A percentile compares a stretch with the other conserved stretches of the same genome.
Evolutionary conservation across 345 rosid species (phyloP).

Genomic region (Sisymbrium irio): DNA sequence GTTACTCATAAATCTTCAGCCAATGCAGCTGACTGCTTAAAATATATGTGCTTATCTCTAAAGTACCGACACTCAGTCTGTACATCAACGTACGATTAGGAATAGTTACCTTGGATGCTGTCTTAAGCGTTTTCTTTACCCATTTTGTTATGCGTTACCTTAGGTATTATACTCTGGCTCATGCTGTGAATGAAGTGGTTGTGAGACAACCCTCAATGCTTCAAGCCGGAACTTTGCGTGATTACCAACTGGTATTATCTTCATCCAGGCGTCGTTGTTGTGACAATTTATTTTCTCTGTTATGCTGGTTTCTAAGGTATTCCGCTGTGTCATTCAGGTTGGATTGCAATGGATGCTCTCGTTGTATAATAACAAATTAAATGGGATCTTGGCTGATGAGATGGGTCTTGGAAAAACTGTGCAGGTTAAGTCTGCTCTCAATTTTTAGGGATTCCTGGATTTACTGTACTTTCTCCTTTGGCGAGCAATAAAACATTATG

Average conservation of each 20-base stretch:
- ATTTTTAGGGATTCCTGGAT: conserved; percentile 13
- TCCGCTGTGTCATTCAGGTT: conserved; percentile 52
- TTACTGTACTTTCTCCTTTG: conserved; percentile 1
- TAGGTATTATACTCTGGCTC: conserved; percentile 97
- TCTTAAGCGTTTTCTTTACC: conserved; percentile 17
- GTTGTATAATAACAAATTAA: conserved; percentile 92
- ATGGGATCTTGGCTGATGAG: conserved; percentile 99
- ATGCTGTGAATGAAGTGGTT: conserved; percentile 96
- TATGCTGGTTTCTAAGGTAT: conserved; percentile 2
- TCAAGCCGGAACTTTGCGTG: conserved; percentile 90
- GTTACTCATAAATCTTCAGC: neutral
- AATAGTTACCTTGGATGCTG: conserved; percentile 15
- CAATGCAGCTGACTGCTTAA: neutral
- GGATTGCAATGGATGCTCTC: conserved; percentile 99
- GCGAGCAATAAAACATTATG: conserved; percentile 15
- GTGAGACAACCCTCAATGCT: conserved; percentile 93
- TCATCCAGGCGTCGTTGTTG: conserved; percentile 11
- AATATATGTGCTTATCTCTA: conserved; percentile 5
- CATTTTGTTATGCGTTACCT: conserved; percentile 1
- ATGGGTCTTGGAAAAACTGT: conserved; percentile 99
- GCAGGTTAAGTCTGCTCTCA: conserved; percentile 56
- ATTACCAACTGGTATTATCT: conserved; percentile 91
- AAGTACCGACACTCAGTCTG: conserved; percentile 3
- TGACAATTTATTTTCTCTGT: conserved; percentile 1
- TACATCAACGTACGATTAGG: conserved; percentile 1